Base-by-base conservation (phyloP, 306 rosid genomes). In the Cicer chorassanicum region DNA sequence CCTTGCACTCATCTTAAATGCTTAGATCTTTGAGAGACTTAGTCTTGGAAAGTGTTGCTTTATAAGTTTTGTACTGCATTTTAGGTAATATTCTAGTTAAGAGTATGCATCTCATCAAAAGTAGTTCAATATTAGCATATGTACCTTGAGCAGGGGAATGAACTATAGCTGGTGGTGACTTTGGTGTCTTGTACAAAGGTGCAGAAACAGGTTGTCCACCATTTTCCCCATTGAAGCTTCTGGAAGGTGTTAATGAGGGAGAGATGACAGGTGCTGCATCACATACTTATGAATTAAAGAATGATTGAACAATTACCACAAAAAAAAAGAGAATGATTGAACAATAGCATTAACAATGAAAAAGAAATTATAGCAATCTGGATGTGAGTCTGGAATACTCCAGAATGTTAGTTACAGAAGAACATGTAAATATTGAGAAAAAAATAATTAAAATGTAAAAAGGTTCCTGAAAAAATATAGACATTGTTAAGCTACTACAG, bases 181-280 rank as follows among this genome's bases (percentile, higher is more conserved):
- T 83, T n/a, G 85, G 81, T 72, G 74, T 54, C 83, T 73, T 74
- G 68, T 57, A 42, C 42, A 65, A 44, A 56, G 93, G 93, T 19
- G 91, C 82, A 78, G 82, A 78, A 65, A 57, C 77, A 9, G 91
- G 90, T 36, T 65, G 21, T 80, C 78, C 67, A 71, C 62, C 65
- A n/a, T 65, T 85, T 64, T 70, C 72, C 85, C 83, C 41, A 18
- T 65, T 48, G 64, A 72, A 74, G 57, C 71, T 79, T 70, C 86
- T 39, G 13, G 92, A 78, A 85, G 89, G 87, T 69, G 92, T 78
- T 65, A 86, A 55, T 15, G 72, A 77, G 44, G 91, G 92, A 83
- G 96, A 78, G 77, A 87, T 82, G 70, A 59, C 80, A 68, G 88
- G 90, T 55, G 75, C 98, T 91, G 89, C 82, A 84, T 39, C 80